Evolutionary conservation across 805 yeast species (phyloP).

Genomic region (Saturnispora mendoncae): DNA sequence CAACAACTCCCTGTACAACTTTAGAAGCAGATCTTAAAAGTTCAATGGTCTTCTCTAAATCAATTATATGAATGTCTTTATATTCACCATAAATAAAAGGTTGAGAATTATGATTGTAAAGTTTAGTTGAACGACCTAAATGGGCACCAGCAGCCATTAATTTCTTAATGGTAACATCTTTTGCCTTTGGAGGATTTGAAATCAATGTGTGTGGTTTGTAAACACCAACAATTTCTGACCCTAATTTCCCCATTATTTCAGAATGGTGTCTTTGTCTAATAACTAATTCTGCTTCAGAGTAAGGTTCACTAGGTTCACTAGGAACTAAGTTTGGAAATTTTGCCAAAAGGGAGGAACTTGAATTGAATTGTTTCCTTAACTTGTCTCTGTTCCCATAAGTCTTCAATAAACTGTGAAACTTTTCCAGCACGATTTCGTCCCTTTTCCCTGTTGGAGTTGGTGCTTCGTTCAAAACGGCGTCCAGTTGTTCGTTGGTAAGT

Average conservation of each 20-base stretch:
- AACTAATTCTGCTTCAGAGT: conserved; percentile 67
- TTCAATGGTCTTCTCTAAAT: conserved; percentile 72
- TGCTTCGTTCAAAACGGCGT: conserved; percentile 18
- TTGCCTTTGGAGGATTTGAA: conserved; percentile 45
- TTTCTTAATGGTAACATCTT: conserved; percentile 56
- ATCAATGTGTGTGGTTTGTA: conserved; percentile 65
- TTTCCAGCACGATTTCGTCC: conserved; percentile 22
- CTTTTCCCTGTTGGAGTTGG: conserved; percentile 25
- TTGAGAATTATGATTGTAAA: conserved; percentile 74
- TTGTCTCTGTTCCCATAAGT: conserved; percentile 22
- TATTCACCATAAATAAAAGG: conserved; percentile 83
- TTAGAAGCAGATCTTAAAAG: conserved; percentile 74
- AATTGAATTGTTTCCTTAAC: conserved; percentile 16
- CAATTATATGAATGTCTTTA: conserved; percentile 86
- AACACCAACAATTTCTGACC: conserved; percentile 54
- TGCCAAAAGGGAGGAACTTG: conserved; percentile 22
- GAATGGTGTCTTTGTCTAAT: conserved; percentile 64
- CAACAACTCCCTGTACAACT: conserved; percentile 75
- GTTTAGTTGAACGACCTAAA: conserved; percentile 78
- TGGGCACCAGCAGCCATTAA: conserved; percentile 91
- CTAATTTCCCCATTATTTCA: conserved; percentile 44
- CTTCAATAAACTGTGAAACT: conserved; percentile 23
- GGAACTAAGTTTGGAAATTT: conserved; percentile 57
- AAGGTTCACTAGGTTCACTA: conserved; percentile 54
- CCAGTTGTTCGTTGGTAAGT: conserved; percentile 22